Base-by-base conservation (phyloP, 768 basidiomycete species). In the Lentinula edodes region DNA sequence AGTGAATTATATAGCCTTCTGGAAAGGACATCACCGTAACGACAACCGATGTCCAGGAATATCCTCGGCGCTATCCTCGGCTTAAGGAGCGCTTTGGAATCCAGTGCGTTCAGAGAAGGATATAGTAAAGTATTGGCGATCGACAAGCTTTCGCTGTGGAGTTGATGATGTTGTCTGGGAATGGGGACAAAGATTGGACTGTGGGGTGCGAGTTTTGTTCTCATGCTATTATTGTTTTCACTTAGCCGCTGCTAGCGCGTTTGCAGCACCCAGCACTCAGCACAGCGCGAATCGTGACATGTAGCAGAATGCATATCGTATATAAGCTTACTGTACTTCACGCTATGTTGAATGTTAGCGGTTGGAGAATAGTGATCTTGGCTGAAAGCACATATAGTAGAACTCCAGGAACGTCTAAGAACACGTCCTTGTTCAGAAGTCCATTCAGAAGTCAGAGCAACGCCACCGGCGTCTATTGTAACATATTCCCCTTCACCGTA, bases 181-280 rank as follows among this genome's bases (percentile, higher is more conserved):
- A 95, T 67, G 86, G 90, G 7, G 93, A 98, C n/a, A 97, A 99
- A 70, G 97, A 99, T 70, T 99, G 97, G 97, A 87, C 84, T 63
- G 70, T 80, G 12, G 95, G 97, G 73, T 93, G 95, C 97, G 72
- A 65, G 93, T 76, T 9, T 41, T 38, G 65, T 38, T 41, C 39
- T n/a, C 2, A 43, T 18, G 41, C 39, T n/a, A 46, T 15, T 59
- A 12, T 10, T 39, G 18, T 42, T 56, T 23, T 28, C 36, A 7
- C 6, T 15, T 41, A 16, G 18, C 1, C 41, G 16, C 18, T 38
- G 39, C 18, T 58, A 38, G 15, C 36, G 8, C 36, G 6, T 6
- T 15, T 41, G 35, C 39, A 20, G 46, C 53, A 18, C 62, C 3
- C 65, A 97, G 96, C 94, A 18, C 81, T 98, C 38, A 85, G 83